phyloP scores from a whole-genome alignment of 176 grass and related monocot genomes.

The Bolboschoenus planiculmis region DNA sequence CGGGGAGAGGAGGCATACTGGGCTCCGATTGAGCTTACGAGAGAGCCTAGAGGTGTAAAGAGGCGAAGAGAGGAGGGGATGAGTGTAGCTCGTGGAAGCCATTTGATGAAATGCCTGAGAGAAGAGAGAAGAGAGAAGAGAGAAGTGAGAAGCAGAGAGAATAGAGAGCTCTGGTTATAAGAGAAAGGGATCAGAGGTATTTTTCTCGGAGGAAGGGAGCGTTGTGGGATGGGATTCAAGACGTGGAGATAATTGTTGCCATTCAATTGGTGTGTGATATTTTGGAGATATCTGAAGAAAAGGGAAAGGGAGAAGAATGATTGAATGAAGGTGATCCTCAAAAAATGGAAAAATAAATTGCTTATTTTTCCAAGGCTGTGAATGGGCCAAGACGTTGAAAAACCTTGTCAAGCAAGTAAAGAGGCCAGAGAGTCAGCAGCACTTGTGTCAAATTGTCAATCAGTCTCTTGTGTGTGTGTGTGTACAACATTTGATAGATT shows the following conservation, averaged over 20 bases:
- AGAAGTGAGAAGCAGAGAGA: neutral
- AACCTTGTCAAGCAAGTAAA: conserved; percentile 20
- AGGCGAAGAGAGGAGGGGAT: conserved; percentile 65
- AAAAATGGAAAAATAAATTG: neutral
- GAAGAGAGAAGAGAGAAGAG: conserved; percentile 10
- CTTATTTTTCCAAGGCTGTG: neutral
- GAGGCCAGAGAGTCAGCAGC: neutral
- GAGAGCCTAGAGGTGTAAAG: conserved; percentile 42
- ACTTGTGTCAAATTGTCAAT: neutral
- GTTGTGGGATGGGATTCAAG: conserved; percentile 19
- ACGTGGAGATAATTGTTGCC: conserved; percentile 37
- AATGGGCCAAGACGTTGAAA: conserved; percentile 19
- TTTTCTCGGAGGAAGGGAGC: neutral
- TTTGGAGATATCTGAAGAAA: neutral
- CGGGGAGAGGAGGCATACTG: conserved; percentile 27
- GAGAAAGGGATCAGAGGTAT: neutral
- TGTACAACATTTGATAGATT: neutral
- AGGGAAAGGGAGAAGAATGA: neutral
- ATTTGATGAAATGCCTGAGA: conserved; percentile 41
- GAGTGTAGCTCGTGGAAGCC: conserved; percentile 30
- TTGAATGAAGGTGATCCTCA: neutral
- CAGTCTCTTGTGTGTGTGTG: neutral
- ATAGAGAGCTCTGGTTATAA: neutral
- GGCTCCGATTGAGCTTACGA: conserved; percentile 16
- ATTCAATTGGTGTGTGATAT: conserved; percentile 27